Conservation (phyloP, 2,329 filamentous ascomycete species). For the Colletotrichum gloeosporioides region DNA sequence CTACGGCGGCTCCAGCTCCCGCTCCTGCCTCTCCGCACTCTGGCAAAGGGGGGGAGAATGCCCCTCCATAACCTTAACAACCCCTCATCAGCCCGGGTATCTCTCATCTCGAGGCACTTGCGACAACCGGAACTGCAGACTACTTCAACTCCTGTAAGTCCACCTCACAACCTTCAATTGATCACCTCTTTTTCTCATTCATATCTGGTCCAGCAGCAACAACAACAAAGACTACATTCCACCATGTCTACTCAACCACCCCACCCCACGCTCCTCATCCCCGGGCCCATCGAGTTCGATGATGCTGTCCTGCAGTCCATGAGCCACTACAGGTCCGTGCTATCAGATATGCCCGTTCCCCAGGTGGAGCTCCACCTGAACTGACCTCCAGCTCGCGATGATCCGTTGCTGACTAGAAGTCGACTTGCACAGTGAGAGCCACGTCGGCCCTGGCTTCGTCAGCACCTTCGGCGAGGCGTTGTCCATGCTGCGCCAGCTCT, state of each 20-base stretch:
- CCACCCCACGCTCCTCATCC: conserved; percentile 84
- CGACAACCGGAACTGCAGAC: conserved; percentile 7
- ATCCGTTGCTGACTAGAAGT: conserved; percentile 17
- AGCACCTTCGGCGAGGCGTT: conserved; percentile 90
- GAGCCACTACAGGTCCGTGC: conserved; percentile 84
- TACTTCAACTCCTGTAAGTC: conserved; percentile 11
- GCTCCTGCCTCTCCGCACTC: conserved; percentile 22
- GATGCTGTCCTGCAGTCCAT: conserved; percentile 95
- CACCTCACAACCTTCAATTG: not conserved
- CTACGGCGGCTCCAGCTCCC: conserved; percentile 23
- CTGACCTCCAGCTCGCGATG: not conserved
- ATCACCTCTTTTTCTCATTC: not conserved
- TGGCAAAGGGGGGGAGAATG: conserved; percentile 23
- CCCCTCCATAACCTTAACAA: conserved; percentile 25
- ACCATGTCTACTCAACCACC: conserved; percentile 67
- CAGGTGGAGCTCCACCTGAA: not conserved
- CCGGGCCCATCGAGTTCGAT: conserved; percentile 97
- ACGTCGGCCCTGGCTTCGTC: conserved; percentile 89
- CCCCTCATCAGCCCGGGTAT: conserved; percentile 26
- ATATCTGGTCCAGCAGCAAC: not conserved
- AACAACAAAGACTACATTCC: conserved; percentile 21
- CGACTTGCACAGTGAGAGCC: conserved; percentile 74
- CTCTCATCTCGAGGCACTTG: conserved; percentile 24
- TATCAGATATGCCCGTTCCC: not conserved
- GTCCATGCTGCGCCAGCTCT: conserved; percentile 86